phyloP scores from a whole-genome alignment of 129 eudicot genomes.

The Flaveria robusta region DNA sequence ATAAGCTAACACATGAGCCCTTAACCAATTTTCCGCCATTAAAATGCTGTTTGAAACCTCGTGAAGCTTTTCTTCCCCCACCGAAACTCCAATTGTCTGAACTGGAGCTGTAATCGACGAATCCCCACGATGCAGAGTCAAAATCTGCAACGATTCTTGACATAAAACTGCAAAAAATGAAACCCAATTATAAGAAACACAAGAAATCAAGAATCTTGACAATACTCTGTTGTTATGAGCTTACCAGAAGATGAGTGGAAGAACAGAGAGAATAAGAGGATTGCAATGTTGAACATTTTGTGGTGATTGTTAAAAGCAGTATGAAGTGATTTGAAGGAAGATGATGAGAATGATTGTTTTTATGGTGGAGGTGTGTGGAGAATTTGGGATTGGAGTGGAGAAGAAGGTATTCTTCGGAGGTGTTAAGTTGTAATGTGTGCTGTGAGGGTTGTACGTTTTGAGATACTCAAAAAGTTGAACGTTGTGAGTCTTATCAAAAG shows the following conservation, averaged over 20 bases:
- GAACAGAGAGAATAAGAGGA: conserved; percentile 34
- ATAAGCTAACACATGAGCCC: conserved; percentile 54
- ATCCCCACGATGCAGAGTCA: conserved; percentile 37
- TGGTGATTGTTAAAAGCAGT: conserved; percentile 4
- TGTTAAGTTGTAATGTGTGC: conserved; percentile 19
- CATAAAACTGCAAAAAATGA: conserved; percentile 45
- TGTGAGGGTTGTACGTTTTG: conserved; percentile 30
- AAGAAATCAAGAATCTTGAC: background rate
- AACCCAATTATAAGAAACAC: background rate
- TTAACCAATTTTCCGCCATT: conserved; percentile 78
- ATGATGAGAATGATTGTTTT: conserved; percentile 6
- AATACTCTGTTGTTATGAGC: conserved; percentile 5
- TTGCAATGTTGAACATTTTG: conserved; percentile 39
- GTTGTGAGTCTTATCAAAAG: background rate
- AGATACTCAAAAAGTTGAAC: background rate
- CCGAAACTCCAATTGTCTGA: conserved; percentile 45
- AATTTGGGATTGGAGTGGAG: conserved; percentile 37
- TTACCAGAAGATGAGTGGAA: conserved; percentile 44
- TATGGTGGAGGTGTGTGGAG: conserved; percentile 32
- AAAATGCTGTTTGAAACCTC: conserved; percentile 59
- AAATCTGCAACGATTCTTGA: conserved; percentile 50
- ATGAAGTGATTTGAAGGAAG: conserved; percentile 22
- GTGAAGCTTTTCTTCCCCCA: conserved; percentile 48
- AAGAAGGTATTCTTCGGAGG: conserved; percentile 38
- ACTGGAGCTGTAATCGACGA: conserved; percentile 26